Conservation (phyloP, 352 stramenopile species). For the Poterioochromonas sp. region DNA sequence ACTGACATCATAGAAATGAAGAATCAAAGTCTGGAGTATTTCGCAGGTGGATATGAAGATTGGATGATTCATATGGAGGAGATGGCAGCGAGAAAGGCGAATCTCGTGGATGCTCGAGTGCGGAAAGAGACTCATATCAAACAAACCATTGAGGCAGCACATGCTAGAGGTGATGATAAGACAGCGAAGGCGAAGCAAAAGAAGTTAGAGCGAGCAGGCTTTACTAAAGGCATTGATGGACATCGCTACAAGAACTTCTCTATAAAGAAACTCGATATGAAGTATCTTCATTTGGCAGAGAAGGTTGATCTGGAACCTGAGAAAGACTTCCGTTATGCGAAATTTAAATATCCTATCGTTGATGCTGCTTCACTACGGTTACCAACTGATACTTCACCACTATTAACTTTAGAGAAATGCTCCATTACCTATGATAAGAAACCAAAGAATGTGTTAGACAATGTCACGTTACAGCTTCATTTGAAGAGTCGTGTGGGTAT, state of each 20-base stretch:
- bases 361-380: not conserved
- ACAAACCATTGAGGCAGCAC: not conserved
- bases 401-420: not conserved
- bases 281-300: not conserved
- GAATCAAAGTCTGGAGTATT: not conserved
- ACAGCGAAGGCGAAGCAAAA: not conserved
- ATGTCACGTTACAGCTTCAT: not conserved
- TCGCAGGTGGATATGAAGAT: not conserved
- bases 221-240: not conserved
- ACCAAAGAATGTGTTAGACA: not conserved
- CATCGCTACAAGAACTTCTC: conserved; percentile 4
- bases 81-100: no score
- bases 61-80: not conserved
- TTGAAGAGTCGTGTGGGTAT: not conserved
- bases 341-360: conserved; percentile 1
- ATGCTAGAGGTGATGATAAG: not conserved
- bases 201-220: conserved; percentile 5
- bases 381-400: not conserved
- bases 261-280: not conserved
- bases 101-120: not conserved
- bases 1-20: conserved; percentile 8
- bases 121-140: not conserved
- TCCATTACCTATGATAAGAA: not conserved
- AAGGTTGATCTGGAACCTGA: not conserved
- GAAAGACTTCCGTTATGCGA: not conserved